Conservation (phyloP, 768 basidiomycete species). For the Serendipita sp. region DNA sequence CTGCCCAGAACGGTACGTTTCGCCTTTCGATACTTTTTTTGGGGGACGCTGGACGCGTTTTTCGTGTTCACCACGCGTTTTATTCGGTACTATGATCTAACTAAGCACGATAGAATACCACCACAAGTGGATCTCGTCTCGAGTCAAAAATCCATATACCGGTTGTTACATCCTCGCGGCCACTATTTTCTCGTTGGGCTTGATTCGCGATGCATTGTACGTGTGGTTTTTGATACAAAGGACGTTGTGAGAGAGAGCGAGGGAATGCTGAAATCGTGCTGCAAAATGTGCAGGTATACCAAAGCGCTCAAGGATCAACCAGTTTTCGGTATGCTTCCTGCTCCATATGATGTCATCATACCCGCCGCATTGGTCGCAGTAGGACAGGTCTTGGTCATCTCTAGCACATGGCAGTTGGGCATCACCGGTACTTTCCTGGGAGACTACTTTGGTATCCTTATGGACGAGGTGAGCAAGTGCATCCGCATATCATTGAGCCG, state of each 20-base stretch:
- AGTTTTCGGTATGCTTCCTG: conserved; percentile 42
- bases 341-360: conserved; percentile 44
- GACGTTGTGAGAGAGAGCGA: neutral
- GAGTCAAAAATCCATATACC: conserved; percentile 51
- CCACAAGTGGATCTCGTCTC: conserved; percentile 75
- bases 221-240: conserved; percentile 20
- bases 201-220: conserved; percentile 73
- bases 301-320: conserved; percentile 68
- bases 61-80: neutral
- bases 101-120: conserved; percentile 39
- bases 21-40: too few relatives aligned
- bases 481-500: too few relatives aligned
- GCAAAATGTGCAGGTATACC: conserved; percentile 40
- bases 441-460: conserved; percentile 63
- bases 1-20: conserved; percentile 72
- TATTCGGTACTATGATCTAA: neutral
- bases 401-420: conserved; percentile 80
- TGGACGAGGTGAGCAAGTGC: conserved; percentile 31
- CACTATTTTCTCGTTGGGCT: conserved; percentile 71
- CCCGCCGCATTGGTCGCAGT: conserved; percentile 44
- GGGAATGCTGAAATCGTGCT: conserved; percentile 1
- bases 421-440: conserved; percentile 82
- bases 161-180: conserved; percentile 83
- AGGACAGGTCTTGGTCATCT: conserved; percentile 77
- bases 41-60: neutral